phyloP scores from a whole-genome alignment of 148 eudicot species.

The Camellia japonica region DNA sequence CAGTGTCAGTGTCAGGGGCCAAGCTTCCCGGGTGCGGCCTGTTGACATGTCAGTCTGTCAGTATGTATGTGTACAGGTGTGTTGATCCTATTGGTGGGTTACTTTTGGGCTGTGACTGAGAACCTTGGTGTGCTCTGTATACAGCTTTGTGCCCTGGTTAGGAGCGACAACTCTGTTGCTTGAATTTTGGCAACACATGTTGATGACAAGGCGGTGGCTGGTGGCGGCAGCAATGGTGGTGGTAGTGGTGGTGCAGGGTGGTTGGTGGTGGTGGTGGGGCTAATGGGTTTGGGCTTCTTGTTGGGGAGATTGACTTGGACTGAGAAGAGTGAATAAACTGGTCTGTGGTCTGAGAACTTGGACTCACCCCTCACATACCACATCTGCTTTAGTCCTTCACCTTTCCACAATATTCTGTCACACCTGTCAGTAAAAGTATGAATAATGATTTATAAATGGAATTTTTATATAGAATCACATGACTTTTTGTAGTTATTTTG shows the following conservation, averaged over 20 bases:
- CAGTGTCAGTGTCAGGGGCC: not conserved
- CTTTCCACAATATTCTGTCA: slow-evolving; percentile 78
- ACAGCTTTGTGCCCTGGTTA: slow-evolving; percentile 34
- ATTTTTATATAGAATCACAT: too few relatives aligned
- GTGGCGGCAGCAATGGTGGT: not conserved
- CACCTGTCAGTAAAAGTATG: slow-evolving; percentile 40
- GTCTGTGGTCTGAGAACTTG: slow-evolving; percentile 72
- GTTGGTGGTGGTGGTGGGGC: not conserved
- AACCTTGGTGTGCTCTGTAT: slow-evolving; percentile 32
- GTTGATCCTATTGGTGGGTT: slow-evolving; percentile 4
- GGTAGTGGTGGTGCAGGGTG: too few relatives aligned
- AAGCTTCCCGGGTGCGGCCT: not conserved
- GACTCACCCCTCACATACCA: slow-evolving; percentile 60
- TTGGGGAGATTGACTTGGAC: slow-evolving; percentile 29
- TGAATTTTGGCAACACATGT: slow-evolving; percentile 19
- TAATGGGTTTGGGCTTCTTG: not conserved
- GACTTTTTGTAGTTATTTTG: too few relatives aligned
- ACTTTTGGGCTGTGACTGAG: slow-evolving; percentile 14
- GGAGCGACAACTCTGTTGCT: slow-evolving; percentile 23
- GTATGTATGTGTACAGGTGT: not conserved
- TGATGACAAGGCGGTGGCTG: not conserved
- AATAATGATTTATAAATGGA: too few relatives aligned
- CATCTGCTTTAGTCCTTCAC: slow-evolving; percentile 65
- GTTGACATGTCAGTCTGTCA: not conserved
- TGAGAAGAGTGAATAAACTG: slow-evolving; percentile 58